Base-by-base conservation (phyloP, 169 alveolate genomes). In the Plasmodium coatneyi region DNA sequence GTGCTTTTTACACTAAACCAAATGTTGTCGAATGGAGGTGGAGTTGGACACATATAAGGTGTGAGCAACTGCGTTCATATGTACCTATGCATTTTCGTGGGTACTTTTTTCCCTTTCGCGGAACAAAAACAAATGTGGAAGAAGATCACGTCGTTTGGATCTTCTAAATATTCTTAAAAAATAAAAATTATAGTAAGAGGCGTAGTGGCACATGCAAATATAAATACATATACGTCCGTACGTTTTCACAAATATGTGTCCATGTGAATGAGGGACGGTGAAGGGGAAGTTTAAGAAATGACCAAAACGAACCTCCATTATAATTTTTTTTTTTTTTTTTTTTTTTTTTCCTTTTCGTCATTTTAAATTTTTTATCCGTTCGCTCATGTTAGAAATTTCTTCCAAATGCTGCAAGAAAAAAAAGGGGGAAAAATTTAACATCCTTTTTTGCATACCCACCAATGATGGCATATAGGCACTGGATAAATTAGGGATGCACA, bases 371-470 rank as follows among this genome's bases (percentile, higher is more conserved):
- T 84, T 84, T 32, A 84, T 84, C 70, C 93, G 79, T 84, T 84
- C 93, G 79, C 93, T 84, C 93, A 84, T 84, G 70, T 84, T 84
- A 22, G 93, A 36, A 16, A 84, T 84, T 84, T 84, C 93, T 54
- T 84, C 84, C 79, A 84, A 76, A 74, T 84, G 93, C 93, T 84
- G 39, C 34, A 72, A 84, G 74, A 46, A 32, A 52, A 52, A 71
- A 32, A 49, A 72, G 16, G 28, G 32, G 52, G 10, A 4, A 32
- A 49, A 72, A 14, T 6, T 19, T 66, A 28, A 66, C 14, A 25
- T 6, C n/a, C 5, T 28, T 66, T 66, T 66, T 66, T 66, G 76
- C 39, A 66, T 25, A 25, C 76, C 6, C 5, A 49, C 22, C 36
- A 66, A 19, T 66, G 76, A 66, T 66, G 41, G 6, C 14, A 19